These are phyloP conservation scores for Debaryomyces prosopidis DNA, from an alignment of 805 yeast species.

Conservation along the genomic window DNA sequence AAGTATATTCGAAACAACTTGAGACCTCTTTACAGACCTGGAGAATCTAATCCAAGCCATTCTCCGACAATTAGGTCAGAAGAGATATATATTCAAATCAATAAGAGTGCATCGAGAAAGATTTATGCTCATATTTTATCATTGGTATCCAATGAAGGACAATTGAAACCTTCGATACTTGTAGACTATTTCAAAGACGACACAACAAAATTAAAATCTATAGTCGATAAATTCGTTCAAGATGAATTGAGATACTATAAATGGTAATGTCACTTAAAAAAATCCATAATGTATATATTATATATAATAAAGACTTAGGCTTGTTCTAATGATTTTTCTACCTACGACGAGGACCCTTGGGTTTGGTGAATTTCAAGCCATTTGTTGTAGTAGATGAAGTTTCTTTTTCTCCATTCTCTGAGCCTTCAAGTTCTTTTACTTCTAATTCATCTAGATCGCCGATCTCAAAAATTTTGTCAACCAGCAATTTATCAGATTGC, in stretches of 20 bases:
- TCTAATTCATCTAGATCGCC: conserved; percentile 76
- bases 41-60: conserved; percentile 28
- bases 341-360: conserved; percentile 67
- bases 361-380: conserved; percentile 50
- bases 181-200: conserved; percentile 18
- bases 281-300: neutral
- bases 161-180: conserved; percentile 7
- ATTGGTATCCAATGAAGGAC: conserved; percentile 8
- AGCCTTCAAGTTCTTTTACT: conserved; percentile 42
- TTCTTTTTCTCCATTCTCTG: conserved; percentile 11
- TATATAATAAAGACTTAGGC: neutral
- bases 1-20: conserved; percentile 52
- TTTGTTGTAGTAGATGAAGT: conserved; percentile 9
- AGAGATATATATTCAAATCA: conserved; percentile 55
- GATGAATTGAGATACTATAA: conserved; percentile 16
- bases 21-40: conserved; percentile 45
- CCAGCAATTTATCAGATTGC: conserved; percentile 23
- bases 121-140: conserved; percentile 44
- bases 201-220: conserved; percentile 14
- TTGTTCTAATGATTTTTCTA: conserved; percentile 10
- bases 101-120: conserved; percentile 60
- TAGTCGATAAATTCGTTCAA: conserved; percentile 26
- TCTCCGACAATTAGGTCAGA: conserved; percentile 25
- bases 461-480: conserved; percentile 59
- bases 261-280: too few relatives aligned